Percentiles rank a stretch among this genome's conserved stretches.
phyloP scores from a whole-genome alignment of 768 basidiomycete species.

The Coprinopsis strossmayeri region DNA sequence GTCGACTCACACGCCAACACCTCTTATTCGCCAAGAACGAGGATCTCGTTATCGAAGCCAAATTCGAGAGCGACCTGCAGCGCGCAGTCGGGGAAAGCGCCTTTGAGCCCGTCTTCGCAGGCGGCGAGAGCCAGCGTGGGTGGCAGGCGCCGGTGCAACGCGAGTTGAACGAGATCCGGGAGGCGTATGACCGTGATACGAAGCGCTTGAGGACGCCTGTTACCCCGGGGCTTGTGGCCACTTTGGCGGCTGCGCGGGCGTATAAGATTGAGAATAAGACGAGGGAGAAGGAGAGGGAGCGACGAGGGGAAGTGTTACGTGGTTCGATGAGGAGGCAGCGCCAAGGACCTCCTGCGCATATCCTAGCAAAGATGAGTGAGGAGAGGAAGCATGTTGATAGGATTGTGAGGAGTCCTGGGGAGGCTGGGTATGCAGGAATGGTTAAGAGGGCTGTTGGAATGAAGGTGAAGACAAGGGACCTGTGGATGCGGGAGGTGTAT shows the following conservation, averaged over 20 bases:
- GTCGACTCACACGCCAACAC: constrained; percentile 32
- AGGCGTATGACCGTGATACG: constrained; percentile 32
- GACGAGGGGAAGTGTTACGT: constrained; percentile 52
- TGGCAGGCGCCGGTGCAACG: constrained; percentile 29
- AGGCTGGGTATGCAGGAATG: constrained; percentile 66
- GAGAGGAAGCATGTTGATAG: constrained; percentile 41
- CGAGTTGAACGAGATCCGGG: constrained; percentile 23
- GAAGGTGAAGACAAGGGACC: constrained; percentile 31
- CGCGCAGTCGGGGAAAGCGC: background rate
- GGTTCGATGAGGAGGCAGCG: constrained; percentile 40
- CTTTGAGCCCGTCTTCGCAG: constrained; percentile 16
- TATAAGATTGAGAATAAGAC: constrained; percentile 63
- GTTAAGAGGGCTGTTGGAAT: constrained; percentile 53
- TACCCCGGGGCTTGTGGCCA: constrained; percentile 40
- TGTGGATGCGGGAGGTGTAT: background rate
- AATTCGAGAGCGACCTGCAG: constrained; percentile 25
- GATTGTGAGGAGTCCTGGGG: constrained; percentile 45
- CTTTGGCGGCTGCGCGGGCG: constrained; percentile 48
- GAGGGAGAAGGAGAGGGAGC: constrained; percentile 51
- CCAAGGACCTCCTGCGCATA: constrained; percentile 58
- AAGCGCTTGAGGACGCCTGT: constrained; percentile 36
- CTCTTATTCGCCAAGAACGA: constrained; percentile 23
- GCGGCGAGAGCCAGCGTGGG: constrained; percentile 32
- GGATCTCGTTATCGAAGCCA: constrained; percentile 27
- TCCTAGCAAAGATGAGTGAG: constrained; percentile 46